Evolutionary conservation across 345 rosid species (phyloP).

Genomic region (Pelargonium nanum): DNA sequence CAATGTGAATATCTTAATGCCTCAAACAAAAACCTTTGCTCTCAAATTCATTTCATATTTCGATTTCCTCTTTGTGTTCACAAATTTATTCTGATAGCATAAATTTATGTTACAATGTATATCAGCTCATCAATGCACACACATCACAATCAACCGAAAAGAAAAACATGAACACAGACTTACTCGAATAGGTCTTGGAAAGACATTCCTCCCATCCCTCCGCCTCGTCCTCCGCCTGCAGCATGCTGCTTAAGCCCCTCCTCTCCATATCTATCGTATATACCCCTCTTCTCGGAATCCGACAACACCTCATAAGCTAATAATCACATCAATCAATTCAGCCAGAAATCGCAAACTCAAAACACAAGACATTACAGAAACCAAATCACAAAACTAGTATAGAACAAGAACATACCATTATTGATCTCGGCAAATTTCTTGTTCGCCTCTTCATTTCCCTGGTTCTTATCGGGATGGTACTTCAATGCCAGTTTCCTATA

Average conservation of each 20-base stretch:
- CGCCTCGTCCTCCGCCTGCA: slow-evolving; percentile 74
- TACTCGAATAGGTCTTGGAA: slow-evolving; percentile 61
- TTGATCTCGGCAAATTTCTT: slow-evolving; percentile 83
- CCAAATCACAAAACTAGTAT: not conserved
- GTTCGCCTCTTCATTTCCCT: slow-evolving; percentile 82
- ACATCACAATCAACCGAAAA: not conserved
- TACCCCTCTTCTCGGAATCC: slow-evolving; percentile 72
- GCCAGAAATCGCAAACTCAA: not conserved
- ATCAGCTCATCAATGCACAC: not conserved
- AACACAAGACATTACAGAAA: no score
- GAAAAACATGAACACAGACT: slow-evolving; percentile 11
- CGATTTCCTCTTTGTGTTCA: no score
- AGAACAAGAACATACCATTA: slow-evolving; percentile 42
- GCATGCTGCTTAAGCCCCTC: slow-evolving; percentile 94
- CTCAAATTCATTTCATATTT: not conserved
- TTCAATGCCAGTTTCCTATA: slow-evolving; percentile 93
- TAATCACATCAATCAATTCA: slow-evolving; percentile 8
- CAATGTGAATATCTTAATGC: not conserved
- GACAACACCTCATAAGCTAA: slow-evolving; percentile 95
- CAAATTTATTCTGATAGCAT: no score
- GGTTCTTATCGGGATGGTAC: slow-evolving; percentile 98
- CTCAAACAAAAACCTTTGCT: not conserved
- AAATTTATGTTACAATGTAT: not conserved
- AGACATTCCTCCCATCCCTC: slow-evolving; percentile 58
- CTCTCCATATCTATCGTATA: slow-evolving; percentile 86